These are phyloP conservation scores for Stromatinia cepivora DNA, from an alignment of 2,329 filamentous ascomycete genomes.

Conservation along the genomic window DNA sequence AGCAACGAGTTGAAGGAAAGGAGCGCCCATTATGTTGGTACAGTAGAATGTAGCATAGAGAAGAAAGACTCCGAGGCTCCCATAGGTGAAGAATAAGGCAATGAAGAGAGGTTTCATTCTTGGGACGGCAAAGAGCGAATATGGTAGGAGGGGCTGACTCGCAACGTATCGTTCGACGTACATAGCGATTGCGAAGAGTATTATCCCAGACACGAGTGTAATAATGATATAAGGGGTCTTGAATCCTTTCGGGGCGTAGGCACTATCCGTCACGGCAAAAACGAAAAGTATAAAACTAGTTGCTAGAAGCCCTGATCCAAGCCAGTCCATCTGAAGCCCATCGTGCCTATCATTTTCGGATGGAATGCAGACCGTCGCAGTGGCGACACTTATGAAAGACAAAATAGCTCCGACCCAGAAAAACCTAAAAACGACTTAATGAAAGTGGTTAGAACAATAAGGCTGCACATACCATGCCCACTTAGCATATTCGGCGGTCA, in stretches of 20 bases:
- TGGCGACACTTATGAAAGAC: constrained; percentile 47
- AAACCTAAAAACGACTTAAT: constrained; percentile 16
- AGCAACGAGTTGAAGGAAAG: constrained; percentile 57
- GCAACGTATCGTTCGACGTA: constrained; percentile 75
- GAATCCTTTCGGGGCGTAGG: constrained; percentile 68
- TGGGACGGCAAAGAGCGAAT: constrained; percentile 65
- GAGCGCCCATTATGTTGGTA: constrained; percentile 52
- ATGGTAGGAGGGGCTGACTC: constrained; percentile 64
- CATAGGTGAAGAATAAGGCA: constrained; percentile 64
- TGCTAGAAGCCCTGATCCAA: constrained; percentile 59
- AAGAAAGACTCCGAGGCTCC: constrained; percentile 64
- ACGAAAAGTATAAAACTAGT: constrained; percentile 66
- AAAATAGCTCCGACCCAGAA: constrained; percentile 65
- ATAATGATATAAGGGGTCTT: constrained; percentile 67
- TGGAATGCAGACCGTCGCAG: constrained; percentile 51
- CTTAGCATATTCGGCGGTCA: constrained; percentile 56
- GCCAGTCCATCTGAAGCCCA: constrained; percentile 66
- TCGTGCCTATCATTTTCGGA: constrained; percentile 44
- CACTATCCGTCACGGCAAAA: constrained; percentile 70
- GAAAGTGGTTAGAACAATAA: background rate
- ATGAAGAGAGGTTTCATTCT: constrained; percentile 64
- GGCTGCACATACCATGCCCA: constrained; percentile 59
- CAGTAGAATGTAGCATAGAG: constrained; percentile 69
- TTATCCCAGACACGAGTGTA: constrained; percentile 59
- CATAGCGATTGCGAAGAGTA: constrained; percentile 58